Percentiles rank a stretch among this genome's conserved stretches.
Evolutionary conservation across 495 filamentous ascomycete genomes (phyloP).

Genomic region (Xanthoparmelia taractica): DNA sequence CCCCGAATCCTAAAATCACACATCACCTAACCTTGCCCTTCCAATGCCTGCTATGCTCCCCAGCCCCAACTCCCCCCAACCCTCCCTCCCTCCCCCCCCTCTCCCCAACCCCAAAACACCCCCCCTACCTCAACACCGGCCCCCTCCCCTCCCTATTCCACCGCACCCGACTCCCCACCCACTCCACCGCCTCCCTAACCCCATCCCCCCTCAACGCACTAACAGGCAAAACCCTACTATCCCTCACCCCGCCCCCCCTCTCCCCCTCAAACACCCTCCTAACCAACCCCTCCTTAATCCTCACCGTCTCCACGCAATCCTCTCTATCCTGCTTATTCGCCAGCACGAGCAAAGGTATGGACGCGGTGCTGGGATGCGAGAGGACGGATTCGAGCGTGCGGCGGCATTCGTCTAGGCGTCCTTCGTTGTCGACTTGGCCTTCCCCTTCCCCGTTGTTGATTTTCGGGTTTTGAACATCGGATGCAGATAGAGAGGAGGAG

Average conservation of each 20-base stretch:
- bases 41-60: no score
- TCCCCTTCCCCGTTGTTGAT: conserved; percentile 20
- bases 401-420: conserved; percentile 79
- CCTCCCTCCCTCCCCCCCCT: background rate
- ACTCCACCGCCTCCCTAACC: conserved; percentile 90
- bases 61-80: background rate
- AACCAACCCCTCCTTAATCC: conserved; percentile 93
- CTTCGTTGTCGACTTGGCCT: conserved; percentile 21
- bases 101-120: background rate
- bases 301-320: conserved; percentile 93
- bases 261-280: conserved; percentile 92
- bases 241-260: conserved; percentile 71
- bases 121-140: conserved; percentile 72
- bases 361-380: conserved; percentile 73
- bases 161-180: conserved; percentile 80
- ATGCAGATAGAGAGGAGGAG: no score
- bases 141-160: conserved; percentile 94
- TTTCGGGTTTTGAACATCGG: background rate
- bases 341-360: conserved; percentile 83
- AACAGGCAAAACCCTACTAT: conserved; percentile 84
- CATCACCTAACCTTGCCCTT: background rate
- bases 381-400: conserved; percentile 80
- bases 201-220: conserved; percentile 86
- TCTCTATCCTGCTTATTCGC: conserved; percentile 98
- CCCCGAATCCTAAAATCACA: background rate